Conservation (phyloP, 2,329 filamentous ascomycete species). For the Gaeumannomyces sp. region DNA sequence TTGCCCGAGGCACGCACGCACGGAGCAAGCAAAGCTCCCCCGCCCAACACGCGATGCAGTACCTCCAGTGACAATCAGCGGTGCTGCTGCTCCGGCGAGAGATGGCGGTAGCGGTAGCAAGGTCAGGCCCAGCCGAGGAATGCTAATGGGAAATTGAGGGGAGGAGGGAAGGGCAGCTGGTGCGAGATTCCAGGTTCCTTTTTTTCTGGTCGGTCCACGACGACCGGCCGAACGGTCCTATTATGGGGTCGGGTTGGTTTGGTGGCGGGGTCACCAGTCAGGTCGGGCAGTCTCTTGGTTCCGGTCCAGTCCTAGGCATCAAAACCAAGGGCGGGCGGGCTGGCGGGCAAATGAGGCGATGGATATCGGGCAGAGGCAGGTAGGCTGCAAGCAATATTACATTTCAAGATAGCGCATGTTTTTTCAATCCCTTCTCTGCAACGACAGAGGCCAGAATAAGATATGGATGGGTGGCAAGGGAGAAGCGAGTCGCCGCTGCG, state of each 20-base stretch:
- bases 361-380: neutral
- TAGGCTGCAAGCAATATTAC: neutral
- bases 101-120: neutral
- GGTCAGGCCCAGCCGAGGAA: neutral
- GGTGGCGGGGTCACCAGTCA: neutral
- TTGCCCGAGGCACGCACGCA: neutral
- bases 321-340: neutral
- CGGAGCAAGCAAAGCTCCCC: neutral
- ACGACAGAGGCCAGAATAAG: neutral
- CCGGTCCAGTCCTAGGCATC: neutral
- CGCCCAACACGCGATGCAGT: neutral
- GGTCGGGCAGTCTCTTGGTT: neutral
- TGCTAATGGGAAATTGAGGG: neutral
- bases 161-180: too few species aligned
- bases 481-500: neutral
- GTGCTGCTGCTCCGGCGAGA: neutral
- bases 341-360: neutral
- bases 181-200: neutral
- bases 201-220: neutral
- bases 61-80: too few species aligned
- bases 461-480: neutral
- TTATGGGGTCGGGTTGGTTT: constrained; percentile 1
- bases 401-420: neutral
- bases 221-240: neutral
- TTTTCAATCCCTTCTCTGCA: neutral